phyloP scores from a whole-genome alignment of 345 rosid genomes.

The Arabidopsis thaliana region TAIR10.1 NC_003075.7:10462501-10463000 shows the following conservation, averaged over 20 bases:
- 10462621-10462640: slow-evolving; percentile 92
- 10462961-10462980: slow-evolving; percentile 58
- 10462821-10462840: slow-evolving; percentile 65
- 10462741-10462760: not conserved
- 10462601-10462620: slow-evolving; percentile 88
- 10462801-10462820: slow-evolving; percentile 83
- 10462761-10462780: slow-evolving; percentile 68
- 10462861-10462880: slow-evolving; percentile 59
- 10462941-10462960: slow-evolving; percentile 76
- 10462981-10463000: slow-evolving; percentile 55
- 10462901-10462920: slow-evolving; percentile 58
- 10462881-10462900: slow-evolving; percentile 49
- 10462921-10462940: slow-evolving; percentile 88
- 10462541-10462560: slow-evolving; percentile 93
- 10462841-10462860: slow-evolving; percentile 56
- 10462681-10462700: slow-evolving; percentile 66
- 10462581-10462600: slow-evolving; percentile 98
- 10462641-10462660: slow-evolving; percentile 94
- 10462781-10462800: slow-evolving; percentile 99
- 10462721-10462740: not conserved
- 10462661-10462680: slow-evolving; percentile 83
- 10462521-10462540: slow-evolving; percentile 64
- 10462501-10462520: not conserved
- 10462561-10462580: slow-evolving; percentile 94
- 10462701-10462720: slow-evolving; percentile 19